These are phyloP conservation scores for Xenosphaeropsis pyriputrescens DNA, from an alignment of 2,329 filamentous ascomycete genomes.

Conservation along the genomic window DNA sequence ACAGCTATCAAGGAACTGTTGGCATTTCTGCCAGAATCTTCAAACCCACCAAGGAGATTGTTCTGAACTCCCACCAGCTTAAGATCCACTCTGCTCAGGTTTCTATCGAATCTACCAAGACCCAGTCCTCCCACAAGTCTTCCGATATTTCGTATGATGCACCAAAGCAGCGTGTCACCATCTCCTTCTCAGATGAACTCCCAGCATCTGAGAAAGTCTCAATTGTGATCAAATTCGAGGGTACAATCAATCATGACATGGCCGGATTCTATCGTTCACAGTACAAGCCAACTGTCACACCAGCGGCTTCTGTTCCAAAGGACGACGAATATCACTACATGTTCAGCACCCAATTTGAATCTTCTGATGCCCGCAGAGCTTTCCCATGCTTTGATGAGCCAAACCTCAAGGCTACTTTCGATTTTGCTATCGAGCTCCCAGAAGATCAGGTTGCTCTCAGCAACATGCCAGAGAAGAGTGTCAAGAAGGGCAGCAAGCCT, in stretches of 20 bases:
- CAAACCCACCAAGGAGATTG: slow-evolving; percentile 59
- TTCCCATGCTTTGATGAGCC: slow-evolving; percentile 99
- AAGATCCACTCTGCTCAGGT: slow-evolving; percentile 57
- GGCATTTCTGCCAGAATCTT: slow-evolving; percentile 64
- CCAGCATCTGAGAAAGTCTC: slow-evolving; percentile 49
- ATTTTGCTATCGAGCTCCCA: slow-evolving; percentile 84
- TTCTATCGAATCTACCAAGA: slow-evolving; percentile 39
- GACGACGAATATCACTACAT: slow-evolving; percentile 56
- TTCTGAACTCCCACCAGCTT: slow-evolving; percentile 76
- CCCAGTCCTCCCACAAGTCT: slow-evolving; percentile 37
- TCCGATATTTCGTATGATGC: slow-evolving; percentile 66
- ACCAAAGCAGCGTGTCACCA: slow-evolving; percentile 68
- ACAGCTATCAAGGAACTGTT: slow-evolving; percentile 72
- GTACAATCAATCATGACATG: slow-evolving; percentile 80
- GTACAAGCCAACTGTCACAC: slow-evolving; percentile 67
- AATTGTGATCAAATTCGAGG: slow-evolving; percentile 61
- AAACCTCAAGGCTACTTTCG: slow-evolving; percentile 90
- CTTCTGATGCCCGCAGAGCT: slow-evolving; percentile 83
- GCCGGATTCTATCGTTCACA: slow-evolving; percentile 87
- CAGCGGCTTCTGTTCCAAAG: slow-evolving; percentile 63
- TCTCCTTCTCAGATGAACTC: slow-evolving; percentile 62
- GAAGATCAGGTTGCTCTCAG: slow-evolving; percentile 77
- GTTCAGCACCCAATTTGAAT: slow-evolving; percentile 95
- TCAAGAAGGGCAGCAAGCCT: slow-evolving; percentile 33
- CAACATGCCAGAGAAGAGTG: slow-evolving; percentile 85